Conservation (phyloP, 2,329 filamentous ascomycete species). For the Paecilomyces formosus region DNA sequence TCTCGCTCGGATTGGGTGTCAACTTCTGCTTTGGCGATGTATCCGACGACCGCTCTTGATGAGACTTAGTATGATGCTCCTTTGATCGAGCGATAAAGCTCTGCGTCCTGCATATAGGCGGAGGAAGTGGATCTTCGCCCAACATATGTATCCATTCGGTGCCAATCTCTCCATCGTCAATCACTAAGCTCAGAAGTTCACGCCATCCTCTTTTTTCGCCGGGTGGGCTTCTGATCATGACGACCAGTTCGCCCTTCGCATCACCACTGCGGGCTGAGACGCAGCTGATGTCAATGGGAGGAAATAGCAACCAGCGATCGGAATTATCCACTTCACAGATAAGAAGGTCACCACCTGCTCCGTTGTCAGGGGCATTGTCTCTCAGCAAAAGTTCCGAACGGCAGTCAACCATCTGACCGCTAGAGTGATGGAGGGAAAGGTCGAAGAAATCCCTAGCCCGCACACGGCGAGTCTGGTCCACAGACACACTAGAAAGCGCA, state of each 20-base stretch:
- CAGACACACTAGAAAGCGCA: conserved; percentile 59
- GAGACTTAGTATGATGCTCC: conserved; percentile 22
- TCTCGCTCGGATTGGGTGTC: conserved; percentile 44
- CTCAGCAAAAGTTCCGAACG: conserved; percentile 80
- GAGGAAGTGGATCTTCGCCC: conserved; percentile 57
- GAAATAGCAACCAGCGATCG: conserved; percentile 79
- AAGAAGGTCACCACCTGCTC: conserved; percentile 73
- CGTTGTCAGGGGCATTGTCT: conserved; percentile 63
- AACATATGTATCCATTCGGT: conserved; percentile 84
- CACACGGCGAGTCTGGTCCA: conserved; percentile 75
- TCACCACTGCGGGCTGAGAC: conserved; percentile 77
- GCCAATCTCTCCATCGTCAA: conserved; percentile 69
- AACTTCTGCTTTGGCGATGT: conserved; percentile 24
- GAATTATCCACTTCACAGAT: conserved; percentile 80
- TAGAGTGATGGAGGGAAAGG: conserved; percentile 78
- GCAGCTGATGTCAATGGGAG: conserved; percentile 66
- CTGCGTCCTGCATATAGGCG: conserved; percentile 47
- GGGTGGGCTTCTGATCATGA: conserved; percentile 75
- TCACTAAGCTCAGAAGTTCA: conserved; percentile 70
- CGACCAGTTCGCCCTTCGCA: conserved; percentile 61
- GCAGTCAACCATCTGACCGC: conserved; percentile 81
- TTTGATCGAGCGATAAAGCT: conserved; percentile 44
- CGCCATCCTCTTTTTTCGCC: conserved; percentile 63
- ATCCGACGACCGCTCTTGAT: conserved; percentile 10
- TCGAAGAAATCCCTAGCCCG: conserved; percentile 85